Percentiles rank a stretch among this genome's conserved stretches.
Evolutionary conservation across 2,329 filamentous ascomycete species (phyloP).

Genomic region (Venturia carpophila): DNA sequence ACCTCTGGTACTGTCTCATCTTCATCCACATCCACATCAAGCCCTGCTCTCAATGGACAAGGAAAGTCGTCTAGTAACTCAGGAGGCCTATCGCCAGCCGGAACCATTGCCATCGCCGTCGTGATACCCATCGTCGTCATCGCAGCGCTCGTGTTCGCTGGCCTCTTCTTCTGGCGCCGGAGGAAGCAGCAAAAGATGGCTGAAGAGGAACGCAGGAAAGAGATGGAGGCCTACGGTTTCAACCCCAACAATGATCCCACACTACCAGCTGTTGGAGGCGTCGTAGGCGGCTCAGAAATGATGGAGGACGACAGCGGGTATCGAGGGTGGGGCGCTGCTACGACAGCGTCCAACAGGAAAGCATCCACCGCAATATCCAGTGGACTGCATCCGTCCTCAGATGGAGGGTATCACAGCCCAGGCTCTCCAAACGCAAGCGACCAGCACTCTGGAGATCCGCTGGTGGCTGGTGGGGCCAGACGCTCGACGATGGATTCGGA

Average conservation of each 20-base stretch:
- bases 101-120: slow-evolving; percentile 84
- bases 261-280: slow-evolving; percentile 51
- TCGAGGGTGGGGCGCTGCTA: slow-evolving; percentile 79
- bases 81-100: slow-evolving; percentile 50
- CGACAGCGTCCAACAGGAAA: slow-evolving; percentile 62
- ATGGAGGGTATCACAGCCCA: slow-evolving; percentile 44
- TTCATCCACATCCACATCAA: slow-evolving; percentile 8
- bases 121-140: slow-evolving; percentile 89
- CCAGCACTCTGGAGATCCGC: slow-evolving; percentile 58
- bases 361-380: slow-evolving; percentile 78
- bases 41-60: slow-evolving; percentile 5
- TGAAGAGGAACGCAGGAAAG: slow-evolving; percentile 84
- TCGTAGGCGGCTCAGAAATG: slow-evolving; percentile 59
- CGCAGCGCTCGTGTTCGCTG: slow-evolving; percentile 66
- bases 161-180: slow-evolving; percentile 79
- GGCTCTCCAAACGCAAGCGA: slow-evolving; percentile 63
- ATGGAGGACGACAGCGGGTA: slow-evolving; percentile 75
- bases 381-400: slow-evolving; percentile 58
- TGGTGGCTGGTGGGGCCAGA: slow-evolving; percentile 36
- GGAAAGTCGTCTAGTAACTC: neutral
- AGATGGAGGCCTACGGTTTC: slow-evolving; percentile 94
- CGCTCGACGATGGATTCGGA: slow-evolving; percentile 59
- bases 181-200: slow-evolving; percentile 77
- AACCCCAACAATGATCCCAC: slow-evolving; percentile 96
- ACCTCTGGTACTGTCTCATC: neutral